A percentile compares a stretch with the other conserved stretches of the same genome.
These are phyloP conservation scores for Sarocladium brachiariae DNA, from an alignment of 2,329 filamentous ascomycete species.

Conservation along the genomic window DNA sequence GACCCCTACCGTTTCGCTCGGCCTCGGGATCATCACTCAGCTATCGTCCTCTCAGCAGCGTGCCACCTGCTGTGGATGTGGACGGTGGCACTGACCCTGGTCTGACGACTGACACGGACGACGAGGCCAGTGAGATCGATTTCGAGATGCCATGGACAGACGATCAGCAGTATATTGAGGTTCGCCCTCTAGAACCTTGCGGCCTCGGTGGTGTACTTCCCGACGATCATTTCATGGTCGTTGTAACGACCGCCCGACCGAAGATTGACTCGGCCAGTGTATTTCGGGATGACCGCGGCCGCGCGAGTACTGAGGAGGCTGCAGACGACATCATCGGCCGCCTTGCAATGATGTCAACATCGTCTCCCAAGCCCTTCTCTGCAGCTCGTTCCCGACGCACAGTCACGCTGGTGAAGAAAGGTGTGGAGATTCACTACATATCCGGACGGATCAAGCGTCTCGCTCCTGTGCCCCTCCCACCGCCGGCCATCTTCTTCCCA, in stretches of 20 bases:
- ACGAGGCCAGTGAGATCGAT: slow-evolving; percentile 32
- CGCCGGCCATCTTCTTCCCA: slow-evolving; percentile 45
- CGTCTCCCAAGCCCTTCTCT: slow-evolving; percentile 22
- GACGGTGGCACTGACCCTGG: slow-evolving; percentile 19
- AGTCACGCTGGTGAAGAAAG: neutral
- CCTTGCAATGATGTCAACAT: slow-evolving; percentile 35
- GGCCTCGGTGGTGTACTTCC: slow-evolving; percentile 54
- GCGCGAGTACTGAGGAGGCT: slow-evolving; percentile 20
- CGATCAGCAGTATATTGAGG: slow-evolving; percentile 29
- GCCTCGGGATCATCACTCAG: slow-evolving; percentile 47
- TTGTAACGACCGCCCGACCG: slow-evolving; percentile 43
- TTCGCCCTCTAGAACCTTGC: slow-evolving; percentile 44
- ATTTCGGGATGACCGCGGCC: neutral
- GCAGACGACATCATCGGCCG: slow-evolving; percentile 35
- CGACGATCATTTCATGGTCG: slow-evolving; percentile 57
- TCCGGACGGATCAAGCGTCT: slow-evolving; percentile 35
- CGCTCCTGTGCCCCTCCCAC: slow-evolving; percentile 42
- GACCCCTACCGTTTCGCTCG: slow-evolving; percentile 29
- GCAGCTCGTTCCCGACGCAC: slow-evolving; percentile 8
- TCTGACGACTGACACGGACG: slow-evolving; percentile 27
- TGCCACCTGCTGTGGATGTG: slow-evolving; percentile 19
- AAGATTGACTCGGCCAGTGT: slow-evolving; percentile 15
- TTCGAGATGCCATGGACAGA: slow-evolving; percentile 41
- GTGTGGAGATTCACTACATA: slow-evolving; percentile 39
- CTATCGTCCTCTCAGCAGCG: slow-evolving; percentile 20